These are phyloP conservation scores for Ceratocystis eucalypticola DNA, from an alignment of 2,329 filamentous ascomycete species.

Conservation along the genomic window DNA sequence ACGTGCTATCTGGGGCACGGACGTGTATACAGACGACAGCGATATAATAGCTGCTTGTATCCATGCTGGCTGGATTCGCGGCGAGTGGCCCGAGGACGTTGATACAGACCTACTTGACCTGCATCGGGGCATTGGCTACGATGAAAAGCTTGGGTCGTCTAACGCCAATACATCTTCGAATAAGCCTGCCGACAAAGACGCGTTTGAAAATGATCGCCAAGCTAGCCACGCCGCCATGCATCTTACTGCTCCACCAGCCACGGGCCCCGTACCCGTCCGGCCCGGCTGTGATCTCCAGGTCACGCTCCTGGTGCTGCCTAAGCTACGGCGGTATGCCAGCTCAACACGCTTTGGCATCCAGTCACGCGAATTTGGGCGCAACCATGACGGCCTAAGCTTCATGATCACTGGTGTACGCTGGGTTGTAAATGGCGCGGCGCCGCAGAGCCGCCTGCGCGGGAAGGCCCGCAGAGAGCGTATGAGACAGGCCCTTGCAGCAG, in stretches of 20 bases:
- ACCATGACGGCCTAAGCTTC: constrained; percentile 80
- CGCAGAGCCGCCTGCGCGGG: constrained; percentile 41
- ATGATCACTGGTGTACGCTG: constrained; percentile 71
- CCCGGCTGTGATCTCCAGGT: constrained; percentile 70
- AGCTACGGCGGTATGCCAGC: constrained; percentile 60
- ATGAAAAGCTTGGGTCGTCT: not conserved
- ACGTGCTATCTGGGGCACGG: constrained; percentile 79
- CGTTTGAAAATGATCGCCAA: constrained; percentile 27
- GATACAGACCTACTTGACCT: constrained; percentile 54
- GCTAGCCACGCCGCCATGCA: constrained; percentile 28
- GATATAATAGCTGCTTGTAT: constrained; percentile 87
- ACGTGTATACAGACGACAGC: constrained; percentile 91
- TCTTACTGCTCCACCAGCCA: constrained; percentile 40
- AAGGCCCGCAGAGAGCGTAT: constrained; percentile 44
- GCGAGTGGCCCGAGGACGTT: constrained; percentile 71
- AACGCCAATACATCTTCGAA: constrained; percentile 21
- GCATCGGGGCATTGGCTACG: constrained; percentile 27
- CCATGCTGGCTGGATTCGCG: constrained; percentile 81
- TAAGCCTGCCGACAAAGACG: constrained; percentile 22
- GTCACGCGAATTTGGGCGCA: constrained; percentile 63
- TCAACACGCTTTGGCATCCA: constrained; percentile 68
- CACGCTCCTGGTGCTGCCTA: constrained; percentile 69
- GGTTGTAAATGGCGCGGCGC: constrained; percentile 61
- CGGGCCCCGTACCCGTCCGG: constrained; percentile 50
- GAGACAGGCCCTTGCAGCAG: constrained; percentile 40